These are phyloP conservation scores for Pichia ethanolica DNA, from an alignment of 805 yeast genomes.

Conservation along the genomic window DNA sequence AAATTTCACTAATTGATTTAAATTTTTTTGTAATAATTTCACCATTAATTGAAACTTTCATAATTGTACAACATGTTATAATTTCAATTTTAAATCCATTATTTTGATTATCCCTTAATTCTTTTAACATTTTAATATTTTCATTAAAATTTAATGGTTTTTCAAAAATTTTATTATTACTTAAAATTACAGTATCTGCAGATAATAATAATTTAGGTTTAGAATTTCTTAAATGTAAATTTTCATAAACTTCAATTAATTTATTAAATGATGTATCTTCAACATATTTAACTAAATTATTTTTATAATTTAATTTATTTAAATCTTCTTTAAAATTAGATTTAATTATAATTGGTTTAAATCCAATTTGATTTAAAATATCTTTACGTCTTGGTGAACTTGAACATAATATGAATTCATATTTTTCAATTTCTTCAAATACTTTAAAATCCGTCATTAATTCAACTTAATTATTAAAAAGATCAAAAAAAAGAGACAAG, in stretches of 20 bases:
- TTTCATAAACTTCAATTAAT: constrained; percentile 48
- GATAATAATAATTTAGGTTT: constrained; percentile 34
- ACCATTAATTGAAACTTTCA: background rate
- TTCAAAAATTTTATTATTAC: constrained; percentile 58
- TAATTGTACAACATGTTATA: constrained; percentile 11
- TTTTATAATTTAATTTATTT: constrained; percentile 37
- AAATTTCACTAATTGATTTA: constrained; percentile 22
- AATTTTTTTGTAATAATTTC: background rate
- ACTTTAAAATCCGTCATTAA: too few species aligned
- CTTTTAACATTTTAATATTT: constrained; percentile 43
- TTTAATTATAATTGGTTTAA: constrained; percentile 40
- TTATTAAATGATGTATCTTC: constrained; percentile 61
- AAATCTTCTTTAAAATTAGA: constrained; percentile 77
- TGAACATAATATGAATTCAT: constrained; percentile 61
- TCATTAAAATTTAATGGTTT: constrained; percentile 60
- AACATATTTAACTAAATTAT: constrained; percentile 44
- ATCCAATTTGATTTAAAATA: constrained; percentile 55
- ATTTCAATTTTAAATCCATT: constrained; percentile 14
- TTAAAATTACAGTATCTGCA: constrained; percentile 75
- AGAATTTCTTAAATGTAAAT: constrained; percentile 16
- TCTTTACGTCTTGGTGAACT: constrained; percentile 76
- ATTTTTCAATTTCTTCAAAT: constrained; percentile 18
- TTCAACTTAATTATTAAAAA: too few species aligned
- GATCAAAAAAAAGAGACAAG: too few species aligned
- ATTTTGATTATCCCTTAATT: constrained; percentile 36